These are phyloP conservation scores for Pythium aquatile DNA, from an alignment of 352 stramenopile genomes.

Conservation along the genomic window DNA sequence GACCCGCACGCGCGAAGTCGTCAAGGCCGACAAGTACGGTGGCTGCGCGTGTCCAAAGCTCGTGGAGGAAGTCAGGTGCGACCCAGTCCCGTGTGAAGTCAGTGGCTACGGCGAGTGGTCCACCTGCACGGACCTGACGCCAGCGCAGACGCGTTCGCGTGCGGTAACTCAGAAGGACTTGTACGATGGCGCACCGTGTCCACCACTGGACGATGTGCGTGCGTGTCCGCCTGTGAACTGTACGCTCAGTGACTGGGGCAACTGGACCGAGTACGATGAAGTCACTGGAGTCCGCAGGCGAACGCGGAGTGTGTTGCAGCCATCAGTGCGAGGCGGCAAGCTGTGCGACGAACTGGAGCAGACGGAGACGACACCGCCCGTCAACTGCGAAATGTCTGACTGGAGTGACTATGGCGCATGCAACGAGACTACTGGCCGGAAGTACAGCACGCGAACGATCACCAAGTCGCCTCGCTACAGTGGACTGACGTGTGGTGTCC, in stretches of 20 bases:
- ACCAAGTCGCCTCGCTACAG: constrained; percentile 46
- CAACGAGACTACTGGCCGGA: constrained; percentile 30
- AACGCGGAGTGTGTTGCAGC: constrained; percentile 15
- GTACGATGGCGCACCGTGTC: constrained; percentile 44
- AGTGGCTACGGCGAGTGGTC: constrained; percentile 50
- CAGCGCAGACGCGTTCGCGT: constrained; percentile 32
- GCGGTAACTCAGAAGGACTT: constrained; percentile 31
- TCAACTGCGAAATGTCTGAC: constrained; percentile 49
- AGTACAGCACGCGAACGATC: constrained; percentile 42
- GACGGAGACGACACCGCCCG: constrained; percentile 33
- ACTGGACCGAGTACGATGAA: constrained; percentile 27
- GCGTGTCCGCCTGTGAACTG: constrained; percentile 44
- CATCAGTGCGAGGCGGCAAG: constrained; percentile 38
- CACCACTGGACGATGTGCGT: constrained; percentile 34
- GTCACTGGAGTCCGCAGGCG: constrained; percentile 19
- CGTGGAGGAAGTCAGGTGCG: constrained; percentile 37
- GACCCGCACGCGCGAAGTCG: constrained; percentile 34
- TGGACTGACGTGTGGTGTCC: constrained; percentile 37
- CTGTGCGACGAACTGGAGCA: constrained; percentile 35
- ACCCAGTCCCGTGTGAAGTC: constrained; percentile 42
- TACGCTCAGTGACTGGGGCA: constrained; percentile 11
- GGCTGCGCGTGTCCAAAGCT: constrained; percentile 46
- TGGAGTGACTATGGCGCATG: constrained; percentile 52
- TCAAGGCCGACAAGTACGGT: constrained; percentile 49
- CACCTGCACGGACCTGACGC: constrained; percentile 42